These are phyloP conservation scores for Ceratobasidium sp. DNA, from an alignment of 1,284 basidiomycete species.

Conservation along the genomic window DNA sequence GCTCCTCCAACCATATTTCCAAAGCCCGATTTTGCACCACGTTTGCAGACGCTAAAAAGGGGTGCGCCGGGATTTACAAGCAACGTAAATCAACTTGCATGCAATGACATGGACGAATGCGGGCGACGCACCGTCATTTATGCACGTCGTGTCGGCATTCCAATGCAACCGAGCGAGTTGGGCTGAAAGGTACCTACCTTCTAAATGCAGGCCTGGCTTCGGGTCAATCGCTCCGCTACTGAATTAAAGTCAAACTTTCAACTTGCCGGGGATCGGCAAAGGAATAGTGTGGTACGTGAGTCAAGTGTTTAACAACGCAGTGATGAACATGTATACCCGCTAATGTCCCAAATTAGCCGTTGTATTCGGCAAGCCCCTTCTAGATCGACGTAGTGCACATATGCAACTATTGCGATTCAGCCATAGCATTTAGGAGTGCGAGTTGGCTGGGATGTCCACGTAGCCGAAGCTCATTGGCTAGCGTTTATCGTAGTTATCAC, in stretches of 20 bases:
- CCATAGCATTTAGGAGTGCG: not conserved
- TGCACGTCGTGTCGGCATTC: not conserved
- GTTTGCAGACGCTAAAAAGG: not conserved
- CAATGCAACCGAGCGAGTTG: not conserved
- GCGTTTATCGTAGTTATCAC: conserved; percentile 9
- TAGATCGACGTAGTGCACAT: not conserved
- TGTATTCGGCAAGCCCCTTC: not conserved
- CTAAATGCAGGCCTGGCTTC: not conserved
- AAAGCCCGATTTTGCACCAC: not conserved
- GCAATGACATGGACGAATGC: not conserved
- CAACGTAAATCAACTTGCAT: not conserved
- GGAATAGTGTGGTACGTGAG: not conserved
- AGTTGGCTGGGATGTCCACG: not conserved
- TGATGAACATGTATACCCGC: not conserved
- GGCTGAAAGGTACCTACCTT: not conserved
- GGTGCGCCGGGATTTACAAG: not conserved
- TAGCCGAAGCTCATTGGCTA: conserved; percentile 1
- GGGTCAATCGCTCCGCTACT: not conserved
- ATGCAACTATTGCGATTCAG: not conserved
- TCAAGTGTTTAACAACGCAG: not conserved
- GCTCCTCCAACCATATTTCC: not conserved
- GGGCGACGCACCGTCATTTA: not conserved
- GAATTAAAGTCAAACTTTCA: not conserved
- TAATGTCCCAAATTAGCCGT: not conserved
- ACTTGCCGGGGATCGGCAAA: not conserved